Percentiles rank a stretch among this genome's conserved stretches.
Conservation (phyloP, 257 asterid species). For the Solanum etuberosum region DNA sequence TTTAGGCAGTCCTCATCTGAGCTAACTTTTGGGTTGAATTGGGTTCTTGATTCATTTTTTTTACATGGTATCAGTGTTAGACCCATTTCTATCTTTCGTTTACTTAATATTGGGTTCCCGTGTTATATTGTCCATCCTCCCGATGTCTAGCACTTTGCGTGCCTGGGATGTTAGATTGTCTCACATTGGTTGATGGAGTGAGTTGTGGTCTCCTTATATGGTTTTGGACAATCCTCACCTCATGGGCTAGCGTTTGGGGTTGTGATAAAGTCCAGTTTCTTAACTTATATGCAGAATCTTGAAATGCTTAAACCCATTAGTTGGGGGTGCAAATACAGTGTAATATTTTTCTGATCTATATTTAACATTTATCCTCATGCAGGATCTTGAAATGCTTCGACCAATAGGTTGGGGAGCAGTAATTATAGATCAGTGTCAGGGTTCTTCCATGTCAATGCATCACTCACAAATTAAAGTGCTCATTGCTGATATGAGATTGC, state of each 20-base stretch:
- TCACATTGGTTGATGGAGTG: neutral
- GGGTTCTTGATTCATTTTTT: neutral
- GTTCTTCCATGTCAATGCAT: neutral
- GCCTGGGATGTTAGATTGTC: neutral
- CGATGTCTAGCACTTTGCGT: neutral
- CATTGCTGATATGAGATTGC: constrained; percentile 16
- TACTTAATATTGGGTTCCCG: neutral
- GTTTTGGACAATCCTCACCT: neutral
- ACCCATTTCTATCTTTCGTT: neutral
- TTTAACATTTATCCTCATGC: neutral
- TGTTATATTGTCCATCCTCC: neutral
- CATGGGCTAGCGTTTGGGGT: neutral
- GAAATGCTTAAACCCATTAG: neutral
- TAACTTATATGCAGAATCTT: constrained; percentile 4
- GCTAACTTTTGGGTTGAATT: neutral
- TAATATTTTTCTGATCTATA: neutral
- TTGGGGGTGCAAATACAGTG: neutral
- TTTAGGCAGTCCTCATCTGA: neutral
- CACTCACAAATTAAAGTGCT: constrained; percentile 7
- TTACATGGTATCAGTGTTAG: neutral
- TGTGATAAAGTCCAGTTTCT: neutral
- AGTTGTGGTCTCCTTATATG: neutral
- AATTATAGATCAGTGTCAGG: constrained; percentile 18
- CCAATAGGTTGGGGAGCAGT: constrained; percentile 18
- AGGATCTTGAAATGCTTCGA: constrained; percentile 16